phyloP scores from a whole-genome alignment of 2,329 filamentous ascomycete genomes.

The Phyllosticta capitalensis region DNA sequence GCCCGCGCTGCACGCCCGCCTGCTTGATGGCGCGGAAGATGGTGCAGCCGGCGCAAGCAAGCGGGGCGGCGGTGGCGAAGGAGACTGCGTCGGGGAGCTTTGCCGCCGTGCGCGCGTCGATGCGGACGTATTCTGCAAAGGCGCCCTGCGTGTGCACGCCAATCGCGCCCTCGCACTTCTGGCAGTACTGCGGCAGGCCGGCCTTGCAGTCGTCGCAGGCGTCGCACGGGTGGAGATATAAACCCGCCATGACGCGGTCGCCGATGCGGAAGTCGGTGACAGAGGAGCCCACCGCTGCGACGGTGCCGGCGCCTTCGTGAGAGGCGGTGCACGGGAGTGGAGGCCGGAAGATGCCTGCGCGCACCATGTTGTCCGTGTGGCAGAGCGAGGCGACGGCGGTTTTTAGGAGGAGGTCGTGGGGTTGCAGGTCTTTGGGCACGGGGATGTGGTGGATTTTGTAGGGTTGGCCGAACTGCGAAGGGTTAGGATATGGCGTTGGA shows the following conservation, averaged over 20 bases:
- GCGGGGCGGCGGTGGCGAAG: conserved; percentile 44
- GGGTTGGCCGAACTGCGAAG: conserved; percentile 40
- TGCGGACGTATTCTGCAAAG: conserved; percentile 48
- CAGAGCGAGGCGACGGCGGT: conserved; percentile 52
- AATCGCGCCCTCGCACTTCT: conserved; percentile 33
- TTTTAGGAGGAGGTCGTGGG: conserved; percentile 50
- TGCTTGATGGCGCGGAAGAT: conserved; percentile 40
- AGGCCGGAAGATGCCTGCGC: conserved; percentile 39
- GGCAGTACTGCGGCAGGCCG: conserved; percentile 48
- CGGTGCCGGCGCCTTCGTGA: conserved; percentile 49
- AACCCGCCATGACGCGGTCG: conserved; percentile 47
- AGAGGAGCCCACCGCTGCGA: conserved; percentile 38
- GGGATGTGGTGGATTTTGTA: conserved; percentile 44
- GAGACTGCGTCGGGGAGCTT: conserved; percentile 40
- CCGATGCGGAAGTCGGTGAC: conserved; percentile 39
- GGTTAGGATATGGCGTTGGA: background rate
- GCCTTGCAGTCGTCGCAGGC: conserved; percentile 43
- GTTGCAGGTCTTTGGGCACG: conserved; percentile 37
- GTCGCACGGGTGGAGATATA: conserved; percentile 45
- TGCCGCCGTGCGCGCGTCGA: conserved; percentile 40
- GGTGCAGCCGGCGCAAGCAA: conserved; percentile 48
- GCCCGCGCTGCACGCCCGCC: conserved; percentile 29
- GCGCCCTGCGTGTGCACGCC: conserved; percentile 45
- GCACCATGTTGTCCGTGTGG: conserved; percentile 53
- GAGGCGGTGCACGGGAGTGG: conserved; percentile 45